Percentiles rank a stretch among this genome's conserved stretches.
phyloP scores from a whole-genome alignment of 2,329 filamentous ascomycete species.

The Aureobasidium pullulans region DNA sequence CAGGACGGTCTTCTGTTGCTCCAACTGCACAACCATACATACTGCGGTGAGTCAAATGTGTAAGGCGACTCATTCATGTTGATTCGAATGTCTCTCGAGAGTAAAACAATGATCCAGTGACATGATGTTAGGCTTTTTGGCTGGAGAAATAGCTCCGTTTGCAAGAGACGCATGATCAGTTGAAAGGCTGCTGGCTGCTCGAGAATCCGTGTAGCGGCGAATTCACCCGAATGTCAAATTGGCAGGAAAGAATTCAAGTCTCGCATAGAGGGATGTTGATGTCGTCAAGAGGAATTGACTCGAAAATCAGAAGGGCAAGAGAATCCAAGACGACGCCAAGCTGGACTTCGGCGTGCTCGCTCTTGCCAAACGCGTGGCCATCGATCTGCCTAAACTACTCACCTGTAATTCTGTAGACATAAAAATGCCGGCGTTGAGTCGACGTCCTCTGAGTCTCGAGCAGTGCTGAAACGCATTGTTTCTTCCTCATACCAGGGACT shows the following conservation, averaged over 20 bases:
- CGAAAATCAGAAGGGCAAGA: not conserved
- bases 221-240: too few relatives aligned
- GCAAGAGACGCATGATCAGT: too few relatives aligned
- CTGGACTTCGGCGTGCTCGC: not conserved
- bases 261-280: not conserved
- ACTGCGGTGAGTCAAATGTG: too few relatives aligned
- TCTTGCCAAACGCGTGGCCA: not conserved
- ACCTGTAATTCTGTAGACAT: not conserved
- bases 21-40: not conserved
- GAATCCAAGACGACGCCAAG: not conserved
- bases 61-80: too few relatives aligned
- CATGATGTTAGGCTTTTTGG: too few relatives aligned
- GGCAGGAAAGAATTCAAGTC: too few relatives aligned
- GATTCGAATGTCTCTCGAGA: too few relatives aligned
- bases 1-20: not conserved
- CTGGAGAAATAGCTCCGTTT: too few relatives aligned
- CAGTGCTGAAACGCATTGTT: not conserved
- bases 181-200: too few relatives aligned
- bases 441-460: not conserved
- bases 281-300: not conserved
- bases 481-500: not conserved
- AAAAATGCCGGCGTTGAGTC: not conserved
- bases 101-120: too few relatives aligned
- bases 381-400: not conserved
- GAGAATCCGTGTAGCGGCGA: too few relatives aligned